Evolutionary conservation across 1,284 basidiomycete genomes (phyloP), one percentile per base, ranked within the genome.

Genomic region (Moesziomyces globuligerus): DNA sequence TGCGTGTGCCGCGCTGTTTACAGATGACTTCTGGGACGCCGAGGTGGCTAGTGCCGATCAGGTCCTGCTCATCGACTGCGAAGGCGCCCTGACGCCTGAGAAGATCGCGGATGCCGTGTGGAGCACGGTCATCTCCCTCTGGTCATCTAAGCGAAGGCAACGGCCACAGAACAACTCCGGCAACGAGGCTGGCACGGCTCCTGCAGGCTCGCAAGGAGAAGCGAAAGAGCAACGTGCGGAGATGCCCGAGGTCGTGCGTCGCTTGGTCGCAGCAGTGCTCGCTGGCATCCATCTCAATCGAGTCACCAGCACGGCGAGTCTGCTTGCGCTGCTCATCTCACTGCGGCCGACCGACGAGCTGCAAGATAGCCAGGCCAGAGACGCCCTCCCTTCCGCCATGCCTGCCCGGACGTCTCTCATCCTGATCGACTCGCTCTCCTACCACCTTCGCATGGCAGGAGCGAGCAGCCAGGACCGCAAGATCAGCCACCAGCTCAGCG

Each of bases 1-100:
- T 26, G 17, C 25, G 28, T 17, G 20, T 5, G 21, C 26, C 11
- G 13, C 25, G 5, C 38, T 54, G 39, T 71, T 71, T 38, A 37
- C 57, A 23, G 61, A 71, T 8, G 68, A 71, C 3, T 71, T 57
- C 41, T 71, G 68, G 68, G 68, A 71, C 34, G 68, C 68, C 18
- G 68, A 71, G 37, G 32, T 65, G 10, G 51, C 60, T 0, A 48
- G 29, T 9, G 56, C 68, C 18, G 61, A 71, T 45, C 68, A 71
- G 36, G 47, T 71, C 20, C 20, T 71, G 34, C 32, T 65, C 23
- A 29, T 71, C 26, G 68, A 71, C 49, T 65, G 61, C 47, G 68
- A 71, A 54, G 68, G 68, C n/a, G 61, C 61, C n/a, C 11, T 71
- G 9, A 34, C 45, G 5, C 40, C 68, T 2, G 68, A 71, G 39